Evolutionary conservation across 2,329 filamentous ascomycete species (phyloP), one percentile per base, ranked within the genome.

Genomic region (Rasamsonia emersonii): DNA sequence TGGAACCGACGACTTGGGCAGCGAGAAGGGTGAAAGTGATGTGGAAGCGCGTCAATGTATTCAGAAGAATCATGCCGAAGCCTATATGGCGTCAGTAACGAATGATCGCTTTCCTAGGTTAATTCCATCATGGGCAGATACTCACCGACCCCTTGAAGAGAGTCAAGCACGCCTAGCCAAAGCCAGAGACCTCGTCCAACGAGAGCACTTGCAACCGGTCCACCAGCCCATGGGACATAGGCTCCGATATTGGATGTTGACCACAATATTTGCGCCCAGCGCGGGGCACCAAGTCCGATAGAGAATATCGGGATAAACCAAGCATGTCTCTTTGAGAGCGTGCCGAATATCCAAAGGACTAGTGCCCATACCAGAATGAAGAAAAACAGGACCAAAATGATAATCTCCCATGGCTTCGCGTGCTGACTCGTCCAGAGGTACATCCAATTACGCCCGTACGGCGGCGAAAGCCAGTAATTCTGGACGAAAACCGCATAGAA

Each of bases 231-330:
- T 3, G 75, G 75, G 3, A 79, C 51, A 45, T 70, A 77, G 26
- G 64, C 54, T 5, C 72, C 74, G 40, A 76, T 67, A 26, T 66
- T 65, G 8, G 64, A 70, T 3, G 65, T 70, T 2, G 64, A 67
- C 75, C 75, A 78, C 36, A 75, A 67, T 49, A 77, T 75, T 53
- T 79, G 75, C 20, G 65, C 67, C 74, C 74, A 79, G 41, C 74
- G 59, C 1, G 75, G 75, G 4, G 73, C 71, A 26, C 71, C 45
- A 26, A 79, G 66, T 8, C 73, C 73, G 37, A 77, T 70, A 32
- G 74, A 73, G 44, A 78, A 77, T 37, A 79, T 67, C 15, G 74
- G 74, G 8, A 79, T 56, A 44, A 77, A 67, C 75, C 74, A 78
- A 19, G 65, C 68, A 51, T 78, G 74, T 18, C 63, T 62, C 38